Evolutionary conservation across 225 moss, liverwort and hornwort genomes (phyloP).

Genomic region (Neckera pumila): DNA sequence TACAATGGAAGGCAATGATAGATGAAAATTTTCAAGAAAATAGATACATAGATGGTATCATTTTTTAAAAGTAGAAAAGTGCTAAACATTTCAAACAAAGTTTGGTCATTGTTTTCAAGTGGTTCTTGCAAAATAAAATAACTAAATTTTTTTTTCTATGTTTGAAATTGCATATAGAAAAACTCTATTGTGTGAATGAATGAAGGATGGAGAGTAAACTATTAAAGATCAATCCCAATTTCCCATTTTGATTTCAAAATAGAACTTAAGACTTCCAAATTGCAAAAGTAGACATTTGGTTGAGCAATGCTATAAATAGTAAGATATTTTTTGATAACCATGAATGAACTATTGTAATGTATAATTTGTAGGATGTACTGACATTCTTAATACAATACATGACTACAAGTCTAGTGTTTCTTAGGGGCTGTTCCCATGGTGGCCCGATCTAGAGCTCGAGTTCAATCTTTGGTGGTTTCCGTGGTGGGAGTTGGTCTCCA

Average conservation of each 20-base stretch:
- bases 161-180: background rate
- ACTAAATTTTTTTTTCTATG: no score
- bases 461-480: no score
- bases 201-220: background rate
- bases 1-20: background rate
- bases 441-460: no score
- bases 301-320: background rate
- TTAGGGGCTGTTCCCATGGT: no score
- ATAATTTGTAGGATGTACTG: background rate
- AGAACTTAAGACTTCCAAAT: no score
- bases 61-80: background rate
- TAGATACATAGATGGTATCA: background rate
- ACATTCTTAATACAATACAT: accelerated
- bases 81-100: background rate
- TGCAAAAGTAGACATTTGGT: background rate
- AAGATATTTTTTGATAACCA: background rate
- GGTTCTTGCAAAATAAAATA: background rate
- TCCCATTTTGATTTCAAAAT: background rate
- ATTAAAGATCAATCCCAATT: background rate
- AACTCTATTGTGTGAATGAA: background rate
- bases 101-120: background rate
- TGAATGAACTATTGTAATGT: accelerated
- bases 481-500: no score
- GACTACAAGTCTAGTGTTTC: background rate
- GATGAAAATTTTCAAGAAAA: background rate